Evolutionary conservation across 106 monocot species (phyloP).

Genomic region (Ottelia alismoides): DNA sequence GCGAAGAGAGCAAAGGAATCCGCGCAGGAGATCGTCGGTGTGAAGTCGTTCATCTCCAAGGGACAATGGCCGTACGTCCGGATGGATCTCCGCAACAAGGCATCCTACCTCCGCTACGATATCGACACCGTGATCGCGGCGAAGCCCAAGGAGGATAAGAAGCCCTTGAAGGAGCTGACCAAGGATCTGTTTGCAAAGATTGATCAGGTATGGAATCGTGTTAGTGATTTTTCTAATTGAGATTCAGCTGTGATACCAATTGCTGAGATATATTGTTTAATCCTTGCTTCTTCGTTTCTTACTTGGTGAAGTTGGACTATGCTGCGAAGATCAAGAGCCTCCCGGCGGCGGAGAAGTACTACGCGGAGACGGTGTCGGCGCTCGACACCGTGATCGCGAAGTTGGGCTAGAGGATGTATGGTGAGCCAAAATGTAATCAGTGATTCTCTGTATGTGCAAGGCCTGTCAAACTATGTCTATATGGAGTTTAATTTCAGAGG

Average conservation of each 20-base stretch:
- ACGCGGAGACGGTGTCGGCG: constrained; percentile 43
- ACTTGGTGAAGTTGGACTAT: constrained; percentile 49
- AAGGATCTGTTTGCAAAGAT: constrained; percentile 56
- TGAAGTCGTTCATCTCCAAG: constrained; percentile 77
- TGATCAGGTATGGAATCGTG: constrained; percentile 38
- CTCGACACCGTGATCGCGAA: constrained; percentile 74
- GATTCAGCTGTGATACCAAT: too few species aligned
- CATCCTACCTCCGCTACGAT: constrained; percentile 74
- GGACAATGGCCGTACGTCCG: constrained; percentile 83
- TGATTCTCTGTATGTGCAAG: too few species aligned
- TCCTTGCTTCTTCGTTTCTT: not conserved
- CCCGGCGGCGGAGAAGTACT: constrained; percentile 65
- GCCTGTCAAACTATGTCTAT: too few species aligned
- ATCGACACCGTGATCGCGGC: constrained; percentile 76
- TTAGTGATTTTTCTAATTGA: too few species aligned
- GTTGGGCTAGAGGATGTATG: constrained; percentile 67
- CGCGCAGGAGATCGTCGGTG: constrained; percentile 54
- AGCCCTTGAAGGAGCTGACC: constrained; percentile 60
- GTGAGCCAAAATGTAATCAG: too few species aligned
- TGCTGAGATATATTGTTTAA: too few species aligned
- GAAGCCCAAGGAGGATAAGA: constrained; percentile 92
- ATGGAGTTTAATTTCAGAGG: too few species aligned
- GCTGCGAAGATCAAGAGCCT: constrained; percentile 89
- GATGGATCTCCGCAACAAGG: constrained; percentile 80
- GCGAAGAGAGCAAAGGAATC: constrained; percentile 65